Percentiles rank a stretch among this genome's conserved stretches.
phyloP scores from a whole-genome alignment of 176 grass and related monocot species.

The Avena sativa region DNA sequence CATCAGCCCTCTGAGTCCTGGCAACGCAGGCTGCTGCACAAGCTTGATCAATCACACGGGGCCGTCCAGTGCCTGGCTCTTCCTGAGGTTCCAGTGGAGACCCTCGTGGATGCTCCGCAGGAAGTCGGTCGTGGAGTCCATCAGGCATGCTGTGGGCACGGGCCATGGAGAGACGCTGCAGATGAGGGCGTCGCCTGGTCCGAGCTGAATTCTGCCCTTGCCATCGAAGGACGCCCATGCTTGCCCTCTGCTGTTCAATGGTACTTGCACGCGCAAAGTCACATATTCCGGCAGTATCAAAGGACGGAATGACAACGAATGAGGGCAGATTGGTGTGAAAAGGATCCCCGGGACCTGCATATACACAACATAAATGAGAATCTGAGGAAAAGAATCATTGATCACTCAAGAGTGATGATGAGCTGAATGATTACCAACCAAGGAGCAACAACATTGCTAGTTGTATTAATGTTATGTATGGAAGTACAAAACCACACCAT shows the following conservation, averaged over 20 bases:
- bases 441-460: background rate
- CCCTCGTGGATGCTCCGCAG: conserved; percentile 80
- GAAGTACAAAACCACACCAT: too few species aligned
- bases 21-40: background rate
- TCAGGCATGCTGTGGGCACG: conserved; percentile 70
- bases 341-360: conserved; percentile 79
- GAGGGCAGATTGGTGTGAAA: conserved; percentile 86
- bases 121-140: conserved; percentile 72
- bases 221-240: conserved; percentile 88
- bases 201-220: conserved; percentile 73
- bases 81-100: conserved; percentile 80
- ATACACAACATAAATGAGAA: conserved; percentile 7
- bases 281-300: conserved; percentile 74
- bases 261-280: conserved; percentile 68
- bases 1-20: background rate
- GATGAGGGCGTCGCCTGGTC: conserved; percentile 69
- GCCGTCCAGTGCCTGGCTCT: conserved; percentile 67
- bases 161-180: conserved; percentile 74
- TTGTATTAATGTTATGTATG: conserved; percentile 6
- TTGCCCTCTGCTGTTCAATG: conserved; percentile 75
- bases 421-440: background rate
- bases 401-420: background rate
- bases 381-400: background rate
- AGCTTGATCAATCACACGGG: conserved; percentile 33
- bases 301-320: conserved; percentile 74